Evolutionary conservation across 140 eudicot genomes (phyloP).

Genomic region (Anethum foeniculum): DNA sequence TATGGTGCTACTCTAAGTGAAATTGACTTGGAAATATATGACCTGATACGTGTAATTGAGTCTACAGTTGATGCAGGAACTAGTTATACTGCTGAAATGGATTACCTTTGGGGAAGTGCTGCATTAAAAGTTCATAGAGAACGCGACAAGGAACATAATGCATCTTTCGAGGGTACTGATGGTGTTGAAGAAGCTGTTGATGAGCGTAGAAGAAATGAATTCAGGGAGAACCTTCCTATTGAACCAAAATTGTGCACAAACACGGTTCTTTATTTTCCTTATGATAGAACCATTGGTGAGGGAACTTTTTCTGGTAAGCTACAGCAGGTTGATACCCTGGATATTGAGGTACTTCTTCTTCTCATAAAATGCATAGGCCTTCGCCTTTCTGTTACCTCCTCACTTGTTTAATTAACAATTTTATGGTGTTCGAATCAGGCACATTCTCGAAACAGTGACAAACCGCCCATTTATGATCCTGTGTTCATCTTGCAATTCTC

Average conservation of each 20-base stretch:
- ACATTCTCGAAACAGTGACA: constrained; percentile 13
- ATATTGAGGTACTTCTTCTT: constrained; percentile 32
- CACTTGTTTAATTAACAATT: constrained; percentile 6
- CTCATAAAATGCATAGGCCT: neutral
- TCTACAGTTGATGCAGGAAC: constrained; percentile 23
- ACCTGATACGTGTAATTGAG: constrained; percentile 54
- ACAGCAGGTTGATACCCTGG: constrained; percentile 22
- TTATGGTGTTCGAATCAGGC: constrained; percentile 34
- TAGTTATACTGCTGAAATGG: constrained; percentile 46
- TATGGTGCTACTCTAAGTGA: constrained; percentile 74
- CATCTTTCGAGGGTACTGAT: constrained; percentile 22
- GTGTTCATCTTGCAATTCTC: constrained; percentile 79
- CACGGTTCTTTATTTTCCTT: constrained; percentile 75
- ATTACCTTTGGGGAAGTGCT: constrained; percentile 87
- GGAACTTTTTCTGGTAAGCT: constrained; percentile 21
- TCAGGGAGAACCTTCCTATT: constrained; percentile 71
- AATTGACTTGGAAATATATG: constrained; percentile 72
- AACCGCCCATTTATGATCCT: constrained; percentile 58
- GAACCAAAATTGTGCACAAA: constrained; percentile 73
- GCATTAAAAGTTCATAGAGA: constrained; percentile 45
- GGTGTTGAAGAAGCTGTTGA: constrained; percentile 38
- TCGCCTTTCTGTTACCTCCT: constrained; percentile 5
- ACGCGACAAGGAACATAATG: constrained; percentile 32
- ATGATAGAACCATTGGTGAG: constrained; percentile 32
- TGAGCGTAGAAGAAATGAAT: constrained; percentile 49